Percentiles rank a stretch among this genome's conserved stretches.
These are phyloP conservation scores for Cryphonectria radicalis DNA, from an alignment of 2,329 filamentous ascomycete genomes.

Conservation along the genomic window DNA sequence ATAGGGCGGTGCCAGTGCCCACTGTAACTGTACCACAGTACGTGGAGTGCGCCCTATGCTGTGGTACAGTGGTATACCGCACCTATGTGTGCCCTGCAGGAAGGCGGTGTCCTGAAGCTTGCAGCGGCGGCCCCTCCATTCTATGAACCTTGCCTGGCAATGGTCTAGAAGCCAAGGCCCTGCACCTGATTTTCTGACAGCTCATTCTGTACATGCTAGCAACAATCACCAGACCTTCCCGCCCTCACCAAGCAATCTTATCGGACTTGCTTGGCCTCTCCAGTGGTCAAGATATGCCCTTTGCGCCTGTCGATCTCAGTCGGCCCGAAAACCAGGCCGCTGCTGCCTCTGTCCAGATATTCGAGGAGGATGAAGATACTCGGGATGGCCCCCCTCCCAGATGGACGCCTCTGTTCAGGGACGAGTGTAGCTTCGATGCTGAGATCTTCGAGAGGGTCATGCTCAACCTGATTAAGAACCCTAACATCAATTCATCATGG, in stretches of 20 bases:
- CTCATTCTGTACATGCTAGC: background rate
- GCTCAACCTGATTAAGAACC: slow-evolving; percentile 76
- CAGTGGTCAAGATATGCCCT: slow-evolving; percentile 24
- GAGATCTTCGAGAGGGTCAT: slow-evolving; percentile 69
- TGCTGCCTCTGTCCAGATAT: slow-evolving; percentile 23
- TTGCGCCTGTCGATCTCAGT: slow-evolving; percentile 24
- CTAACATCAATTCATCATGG: slow-evolving; percentile 78
- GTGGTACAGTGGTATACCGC: background rate
- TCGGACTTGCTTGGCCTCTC: background rate
- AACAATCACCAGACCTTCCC: background rate
- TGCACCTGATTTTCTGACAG: background rate
- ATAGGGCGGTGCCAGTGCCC: background rate
- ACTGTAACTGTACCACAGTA: background rate
- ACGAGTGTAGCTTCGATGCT: slow-evolving; percentile 65
- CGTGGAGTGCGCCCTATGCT: background rate
- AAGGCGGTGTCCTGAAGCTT: slow-evolving; percentile 11
- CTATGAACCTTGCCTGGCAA: background rate
- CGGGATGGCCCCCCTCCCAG: slow-evolving; percentile 40
- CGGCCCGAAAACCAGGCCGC: slow-evolving; percentile 20
- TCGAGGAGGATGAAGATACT: slow-evolving; percentile 37
- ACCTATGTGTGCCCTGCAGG: background rate
- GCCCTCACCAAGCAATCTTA: background rate
- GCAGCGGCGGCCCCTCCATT: slow-evolving; percentile 2
- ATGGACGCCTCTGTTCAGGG: slow-evolving; percentile 61
- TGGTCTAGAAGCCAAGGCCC: background rate